Conservation (phyloP, 169 alveolate species). For the Eimeria brunetti region DNA sequence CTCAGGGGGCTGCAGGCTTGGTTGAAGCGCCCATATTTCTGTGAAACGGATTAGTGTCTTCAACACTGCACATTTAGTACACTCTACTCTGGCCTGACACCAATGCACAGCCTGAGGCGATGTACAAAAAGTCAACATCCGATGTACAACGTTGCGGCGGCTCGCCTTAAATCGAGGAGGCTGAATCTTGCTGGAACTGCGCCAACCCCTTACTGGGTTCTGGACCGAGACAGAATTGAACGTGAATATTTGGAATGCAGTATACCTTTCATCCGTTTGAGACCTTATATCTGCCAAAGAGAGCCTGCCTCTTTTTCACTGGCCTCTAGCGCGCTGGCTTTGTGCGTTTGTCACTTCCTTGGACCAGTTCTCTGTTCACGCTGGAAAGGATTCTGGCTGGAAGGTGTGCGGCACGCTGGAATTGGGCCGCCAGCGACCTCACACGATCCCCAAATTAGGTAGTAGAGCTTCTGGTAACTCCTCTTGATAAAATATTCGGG, state of each 20-base stretch:
- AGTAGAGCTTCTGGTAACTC: background rate
- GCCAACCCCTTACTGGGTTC: background rate
- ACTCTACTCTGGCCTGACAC: too few relatives aligned
- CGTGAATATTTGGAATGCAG: background rate
- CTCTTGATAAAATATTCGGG: background rate
- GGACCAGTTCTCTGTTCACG: background rate
- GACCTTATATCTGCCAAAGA: background rate
- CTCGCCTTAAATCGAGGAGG: background rate
- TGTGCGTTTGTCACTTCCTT: background rate
- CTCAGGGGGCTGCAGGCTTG: background rate
- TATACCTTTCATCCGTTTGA: background rate
- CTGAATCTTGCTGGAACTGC: background rate
- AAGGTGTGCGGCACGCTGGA: background rate
- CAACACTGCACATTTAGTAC: background rate
- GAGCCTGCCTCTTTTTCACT: background rate
- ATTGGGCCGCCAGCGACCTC: background rate
- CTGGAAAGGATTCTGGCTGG: background rate
- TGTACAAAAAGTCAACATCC: background rate
- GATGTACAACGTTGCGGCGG: background rate
- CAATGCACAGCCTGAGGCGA: background rate
- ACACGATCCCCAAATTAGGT: background rate
- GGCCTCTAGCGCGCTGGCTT: background rate
- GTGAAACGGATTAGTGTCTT: background rate
- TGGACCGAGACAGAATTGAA: background rate
- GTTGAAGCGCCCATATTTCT: background rate